Evolutionary conservation across 139 green algal genomes (phyloP).

Genomic region (Chlorella ohadii): DNA sequence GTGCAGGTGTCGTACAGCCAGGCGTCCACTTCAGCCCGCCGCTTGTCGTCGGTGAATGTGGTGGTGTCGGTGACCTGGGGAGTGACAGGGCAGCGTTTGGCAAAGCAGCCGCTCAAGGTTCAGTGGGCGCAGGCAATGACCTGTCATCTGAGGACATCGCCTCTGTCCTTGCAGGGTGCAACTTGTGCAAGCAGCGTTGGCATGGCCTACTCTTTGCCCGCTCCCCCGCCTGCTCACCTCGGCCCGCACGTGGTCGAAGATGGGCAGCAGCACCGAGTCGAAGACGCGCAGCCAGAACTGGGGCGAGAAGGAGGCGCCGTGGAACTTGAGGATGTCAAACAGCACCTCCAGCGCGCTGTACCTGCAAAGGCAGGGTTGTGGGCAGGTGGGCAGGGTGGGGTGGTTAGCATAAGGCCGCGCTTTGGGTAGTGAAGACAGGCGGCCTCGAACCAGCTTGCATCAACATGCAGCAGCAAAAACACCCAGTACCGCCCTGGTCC

Average conservation of each 20-base stretch:
- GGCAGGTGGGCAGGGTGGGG: neutral
- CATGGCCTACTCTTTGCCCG: too few species aligned
- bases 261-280: conserved; percentile 95
- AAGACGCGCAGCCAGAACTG: conserved; percentile 96
- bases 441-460: too few species aligned
- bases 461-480: neutral
- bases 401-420: too few species aligned
- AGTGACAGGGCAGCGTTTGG: too few species aligned
- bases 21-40: conserved; percentile 79
- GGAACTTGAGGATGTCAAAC: conserved; percentile 96
- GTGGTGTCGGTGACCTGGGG: conserved; percentile 83
- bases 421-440: too few species aligned
- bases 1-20: conserved; percentile 99
- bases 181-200: too few species aligned
- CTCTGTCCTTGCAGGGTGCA: too few species aligned
- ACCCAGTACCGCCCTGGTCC: too few species aligned
- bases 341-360: conserved; percentile 83
- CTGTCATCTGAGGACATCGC: too few species aligned
- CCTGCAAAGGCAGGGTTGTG: neutral
- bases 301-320: conserved; percentile 92
- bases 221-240: conserved; percentile 55
- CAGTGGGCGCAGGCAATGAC: too few species aligned
- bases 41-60: conserved; percentile 86
- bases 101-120: too few species aligned
- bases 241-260: conserved; percentile 97